Evolutionary conservation across 2,329 filamentous ascomycete species (phyloP).

Genomic region (Pseudohalonectria lignicola): DNA sequence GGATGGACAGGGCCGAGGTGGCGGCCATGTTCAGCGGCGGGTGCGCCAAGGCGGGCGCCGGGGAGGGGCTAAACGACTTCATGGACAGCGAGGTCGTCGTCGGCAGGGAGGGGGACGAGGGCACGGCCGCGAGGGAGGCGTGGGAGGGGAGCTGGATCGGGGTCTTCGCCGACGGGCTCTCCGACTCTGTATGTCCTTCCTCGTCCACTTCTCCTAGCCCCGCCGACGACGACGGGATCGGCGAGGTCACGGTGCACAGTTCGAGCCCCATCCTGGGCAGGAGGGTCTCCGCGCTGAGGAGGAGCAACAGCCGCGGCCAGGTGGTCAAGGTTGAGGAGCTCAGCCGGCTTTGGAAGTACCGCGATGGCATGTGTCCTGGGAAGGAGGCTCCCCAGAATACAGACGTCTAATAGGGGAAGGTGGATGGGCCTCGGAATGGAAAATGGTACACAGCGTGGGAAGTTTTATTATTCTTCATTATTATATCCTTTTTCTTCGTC

Average conservation of each 20-base stretch:
- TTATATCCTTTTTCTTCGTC: no score
- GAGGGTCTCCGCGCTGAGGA: conserved; percentile 11
- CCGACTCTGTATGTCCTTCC: conserved; percentile 20
- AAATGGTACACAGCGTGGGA: no score
- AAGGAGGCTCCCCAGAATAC: conserved; percentile 29
- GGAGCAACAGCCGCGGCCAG: no score
- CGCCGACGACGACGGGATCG: conserved; percentile 7
- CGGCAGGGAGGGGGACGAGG: conserved; percentile 30
- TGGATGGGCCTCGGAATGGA: no score
- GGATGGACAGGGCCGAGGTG: no score
- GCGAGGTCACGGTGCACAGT: conserved; percentile 4
- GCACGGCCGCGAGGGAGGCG: conserved; percentile 31
- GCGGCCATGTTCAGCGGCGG: conserved; percentile 26
- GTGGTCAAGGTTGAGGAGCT: conserved; percentile 46
- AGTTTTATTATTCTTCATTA: no score
- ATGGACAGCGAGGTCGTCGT: conserved; percentile 47
- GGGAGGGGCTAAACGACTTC: conserved; percentile 37
- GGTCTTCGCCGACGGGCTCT: conserved; percentile 24
- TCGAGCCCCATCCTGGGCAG: conserved; percentile 7
- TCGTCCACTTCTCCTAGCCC: conserved; percentile 5
- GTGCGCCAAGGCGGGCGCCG: conserved; percentile 19
- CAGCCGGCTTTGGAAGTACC: conserved; percentile 51
- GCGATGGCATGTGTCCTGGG: conserved; percentile 44
- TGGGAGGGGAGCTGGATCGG: conserved; percentile 36
- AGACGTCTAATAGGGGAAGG: no score